Evolutionary conservation across 2,329 filamentous ascomycete species (phyloP).

Genomic region (Fusarium nygamai): DNA sequence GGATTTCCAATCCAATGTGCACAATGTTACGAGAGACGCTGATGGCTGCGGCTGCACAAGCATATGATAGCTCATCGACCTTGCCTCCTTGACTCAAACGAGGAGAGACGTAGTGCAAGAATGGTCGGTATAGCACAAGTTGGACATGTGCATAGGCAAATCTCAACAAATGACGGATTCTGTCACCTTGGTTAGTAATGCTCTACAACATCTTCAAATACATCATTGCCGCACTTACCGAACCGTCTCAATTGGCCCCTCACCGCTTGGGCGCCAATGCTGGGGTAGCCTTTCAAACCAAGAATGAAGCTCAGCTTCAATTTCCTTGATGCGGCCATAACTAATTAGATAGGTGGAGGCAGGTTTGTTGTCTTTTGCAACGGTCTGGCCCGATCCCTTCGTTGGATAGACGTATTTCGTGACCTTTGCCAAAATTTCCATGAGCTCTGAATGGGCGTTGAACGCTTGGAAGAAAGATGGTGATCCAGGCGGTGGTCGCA

Average conservation of each 20-base stretch:
- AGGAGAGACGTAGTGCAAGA: constrained; percentile 83
- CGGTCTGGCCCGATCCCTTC: constrained; percentile 62
- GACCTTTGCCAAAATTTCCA: constrained; percentile 72
- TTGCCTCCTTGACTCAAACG: constrained; percentile 63
- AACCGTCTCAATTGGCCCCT: constrained; percentile 78
- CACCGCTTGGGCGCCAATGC: constrained; percentile 80
- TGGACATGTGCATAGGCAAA: constrained; percentile 87
- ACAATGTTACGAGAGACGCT: constrained; percentile 78
- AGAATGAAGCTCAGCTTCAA: constrained; percentile 69
- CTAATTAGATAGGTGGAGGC: constrained; percentile 70
- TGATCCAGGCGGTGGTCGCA: constrained; percentile 63
- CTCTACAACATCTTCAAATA: background rate
- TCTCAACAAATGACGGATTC: constrained; percentile 77
- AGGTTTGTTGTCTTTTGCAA: constrained; percentile 53
- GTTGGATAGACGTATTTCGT: constrained; percentile 74
- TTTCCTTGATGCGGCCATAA: constrained; percentile 70
- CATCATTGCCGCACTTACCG: constrained; percentile 63
- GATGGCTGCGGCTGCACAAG: constrained; percentile 71
- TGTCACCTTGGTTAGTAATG: constrained; percentile 40
- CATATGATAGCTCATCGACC: constrained; percentile 81
- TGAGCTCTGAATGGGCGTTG: constrained; percentile 72
- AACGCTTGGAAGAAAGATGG: constrained; percentile 71
- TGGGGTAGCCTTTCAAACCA: constrained; percentile 77
- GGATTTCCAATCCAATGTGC: constrained; percentile 82
- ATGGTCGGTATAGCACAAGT: constrained; percentile 83